A percentile compares a stretch with the other conserved stretches of the same genome.
phyloP scores from a whole-genome alignment of 2,329 filamentous ascomycete genomes.

The Pestalotiopsis sp. region DNA sequence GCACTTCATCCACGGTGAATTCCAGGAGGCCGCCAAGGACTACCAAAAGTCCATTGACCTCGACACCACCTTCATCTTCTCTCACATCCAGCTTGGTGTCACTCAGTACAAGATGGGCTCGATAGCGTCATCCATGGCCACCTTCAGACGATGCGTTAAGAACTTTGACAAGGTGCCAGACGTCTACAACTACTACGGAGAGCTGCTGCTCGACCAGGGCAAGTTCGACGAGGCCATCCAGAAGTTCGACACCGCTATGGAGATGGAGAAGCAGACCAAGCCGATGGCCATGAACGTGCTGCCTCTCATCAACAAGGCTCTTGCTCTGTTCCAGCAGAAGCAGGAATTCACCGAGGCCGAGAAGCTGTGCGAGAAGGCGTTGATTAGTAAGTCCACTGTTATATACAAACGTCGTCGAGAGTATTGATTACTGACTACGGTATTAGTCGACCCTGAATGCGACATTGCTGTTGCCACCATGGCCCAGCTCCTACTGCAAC shows the following conservation, averaged over 20 bases:
- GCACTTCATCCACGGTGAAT: constrained; percentile 96
- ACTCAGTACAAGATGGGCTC: constrained; percentile 99
- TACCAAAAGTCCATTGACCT: constrained; percentile 99
- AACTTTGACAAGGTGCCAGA: constrained; percentile 96
- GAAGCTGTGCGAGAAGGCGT: constrained; percentile 93
- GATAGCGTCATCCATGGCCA: constrained; percentile 96
- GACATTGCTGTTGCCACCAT: constrained; percentile 99
- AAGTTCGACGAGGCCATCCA: constrained; percentile 95
- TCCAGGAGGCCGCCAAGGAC: constrained; percentile 91
- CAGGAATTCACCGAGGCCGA: constrained; percentile 94
- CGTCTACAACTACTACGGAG: constrained; percentile 99
- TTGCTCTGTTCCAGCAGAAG: constrained; percentile 98
- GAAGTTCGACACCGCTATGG: constrained; percentile 98
- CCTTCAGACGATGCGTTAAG: constrained; percentile 96
- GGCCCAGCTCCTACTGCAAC: constrained; percentile 95
- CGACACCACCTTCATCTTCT: constrained; percentile 96
- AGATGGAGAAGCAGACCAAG: constrained; percentile 95
- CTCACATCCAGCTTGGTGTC: constrained; percentile 97
- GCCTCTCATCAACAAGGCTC: constrained; percentile 96
- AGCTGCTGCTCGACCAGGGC: constrained; percentile 93
- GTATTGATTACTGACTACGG: constrained; percentile 35
- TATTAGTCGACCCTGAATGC: constrained; percentile 90
- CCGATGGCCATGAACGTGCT: constrained; percentile 97
- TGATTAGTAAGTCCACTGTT: constrained; percentile 76
- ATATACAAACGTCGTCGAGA: constrained; percentile 16